Evolutionary conservation across 1,139 yeast species (phyloP).

Genomic region (Lodderomyces parapsilosis): DNA sequence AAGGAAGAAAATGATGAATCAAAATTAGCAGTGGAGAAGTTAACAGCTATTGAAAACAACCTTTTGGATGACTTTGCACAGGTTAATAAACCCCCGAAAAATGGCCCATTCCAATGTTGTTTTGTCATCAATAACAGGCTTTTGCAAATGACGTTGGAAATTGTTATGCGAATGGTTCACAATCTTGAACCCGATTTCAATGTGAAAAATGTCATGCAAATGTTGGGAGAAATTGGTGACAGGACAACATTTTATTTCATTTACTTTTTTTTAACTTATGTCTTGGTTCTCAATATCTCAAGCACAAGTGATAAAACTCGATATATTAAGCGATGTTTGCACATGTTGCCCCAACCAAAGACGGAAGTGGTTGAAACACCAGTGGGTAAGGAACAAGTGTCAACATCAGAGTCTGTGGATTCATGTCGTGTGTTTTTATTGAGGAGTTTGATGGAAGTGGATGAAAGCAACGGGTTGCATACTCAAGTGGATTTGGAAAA

Average conservation of each 20-base stretch:
- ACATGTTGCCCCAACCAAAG: constrained; percentile 3
- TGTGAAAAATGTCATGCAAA: neutral
- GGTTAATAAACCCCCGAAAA: neutral
- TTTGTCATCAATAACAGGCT: constrained; percentile 15
- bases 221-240: constrained; percentile 1
- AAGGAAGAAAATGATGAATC: constrained; percentile 3
- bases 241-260: constrained; percentile 4
- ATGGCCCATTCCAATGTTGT: neutral
- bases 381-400: neutral
- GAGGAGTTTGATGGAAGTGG: constrained; percentile 17
- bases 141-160: constrained; percentile 9
- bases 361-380: neutral
- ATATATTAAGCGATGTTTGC: neutral
- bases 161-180: constrained; percentile 5
- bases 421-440: constrained; percentile 23
- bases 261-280: neutral
- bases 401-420: constrained; percentile 20
- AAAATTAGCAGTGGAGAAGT: constrained; percentile 4
- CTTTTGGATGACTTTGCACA: constrained; percentile 1
- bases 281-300: neutral
- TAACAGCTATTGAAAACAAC: constrained; percentile 9
- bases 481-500: constrained; percentile 25
- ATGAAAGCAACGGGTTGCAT: constrained; percentile 20
- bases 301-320: neutral
- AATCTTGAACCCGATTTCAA: constrained; percentile 5